Percentiles rank a stretch among this genome's conserved stretches.
Conservation (phyloP, 2,329 filamentous ascomycete species). For the Beauveria rudraprayagi region DNA sequence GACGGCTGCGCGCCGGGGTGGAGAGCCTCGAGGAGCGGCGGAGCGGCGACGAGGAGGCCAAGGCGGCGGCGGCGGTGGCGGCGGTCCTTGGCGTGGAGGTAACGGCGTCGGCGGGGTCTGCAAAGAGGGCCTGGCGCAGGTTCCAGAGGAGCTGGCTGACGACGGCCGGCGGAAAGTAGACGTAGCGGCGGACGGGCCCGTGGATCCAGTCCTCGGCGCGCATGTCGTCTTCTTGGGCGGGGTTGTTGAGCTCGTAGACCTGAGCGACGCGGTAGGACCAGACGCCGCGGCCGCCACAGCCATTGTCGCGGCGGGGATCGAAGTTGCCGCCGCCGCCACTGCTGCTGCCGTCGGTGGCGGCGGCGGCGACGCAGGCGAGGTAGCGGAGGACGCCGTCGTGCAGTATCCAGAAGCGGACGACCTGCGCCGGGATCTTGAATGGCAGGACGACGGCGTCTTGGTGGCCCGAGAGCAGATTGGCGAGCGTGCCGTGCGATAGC, state of each 20-base stretch:
- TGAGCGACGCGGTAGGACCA: constrained; percentile 29
- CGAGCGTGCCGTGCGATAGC: constrained; percentile 38
- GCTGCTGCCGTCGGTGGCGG: too few species aligned
- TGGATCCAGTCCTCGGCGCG: constrained; percentile 47
- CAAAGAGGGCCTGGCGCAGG: constrained; percentile 42
- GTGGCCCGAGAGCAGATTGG: constrained; percentile 38
- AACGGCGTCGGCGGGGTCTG: constrained; percentile 14
- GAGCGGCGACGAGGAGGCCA: constrained; percentile 12
- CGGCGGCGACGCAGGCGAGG: constrained; percentile 45
- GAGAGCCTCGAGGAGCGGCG: not conserved
- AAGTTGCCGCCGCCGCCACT: not conserved
- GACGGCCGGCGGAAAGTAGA: constrained; percentile 48
- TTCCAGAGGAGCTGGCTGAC: constrained; percentile 52
- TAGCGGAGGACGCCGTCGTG: constrained; percentile 46
- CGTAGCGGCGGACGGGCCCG: constrained; percentile 40
- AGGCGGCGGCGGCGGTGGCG: not conserved
- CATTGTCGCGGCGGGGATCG: constrained; percentile 23
- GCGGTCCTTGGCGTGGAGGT: not conserved
- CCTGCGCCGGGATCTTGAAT: constrained; percentile 46
- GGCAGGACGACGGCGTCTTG: constrained; percentile 48
- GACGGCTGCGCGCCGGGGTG: not conserved
- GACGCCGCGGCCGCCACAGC: constrained; percentile 7
- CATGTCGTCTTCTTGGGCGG: constrained; percentile 43
- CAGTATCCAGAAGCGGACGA: constrained; percentile 57
- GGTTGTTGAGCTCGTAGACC: constrained; percentile 56